Conservation (phyloP, 176 grass and related monocot species). For the Puya raimondii region DNA sequence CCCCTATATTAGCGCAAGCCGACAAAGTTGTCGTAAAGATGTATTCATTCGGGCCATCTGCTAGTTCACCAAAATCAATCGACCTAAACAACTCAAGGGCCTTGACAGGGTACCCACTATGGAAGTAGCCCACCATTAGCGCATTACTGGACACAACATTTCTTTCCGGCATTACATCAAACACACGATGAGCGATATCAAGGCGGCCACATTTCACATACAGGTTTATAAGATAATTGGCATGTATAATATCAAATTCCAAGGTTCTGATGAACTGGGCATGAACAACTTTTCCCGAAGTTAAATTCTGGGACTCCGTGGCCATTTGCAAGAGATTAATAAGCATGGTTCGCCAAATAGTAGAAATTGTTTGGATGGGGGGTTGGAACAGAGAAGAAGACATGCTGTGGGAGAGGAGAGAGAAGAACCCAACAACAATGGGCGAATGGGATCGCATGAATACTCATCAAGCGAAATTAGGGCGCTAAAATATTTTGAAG, state of each 20-base stretch:
- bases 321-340: constrained; percentile 7
- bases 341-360: background rate
- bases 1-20: constrained; percentile 28
- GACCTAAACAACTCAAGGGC: constrained; percentile 39
- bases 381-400: background rate
- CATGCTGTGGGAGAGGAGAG: background rate
- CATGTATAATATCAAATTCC: constrained; percentile 37
- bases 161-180: constrained; percentile 50
- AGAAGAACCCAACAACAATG: background rate
- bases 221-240: constrained; percentile 47
- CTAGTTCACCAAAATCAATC: constrained; percentile 13
- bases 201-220: constrained; percentile 44
- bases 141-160: constrained; percentile 44
- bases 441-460: background rate
- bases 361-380: background rate
- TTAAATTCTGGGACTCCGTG: constrained; percentile 20
- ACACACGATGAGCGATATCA: constrained; percentile 30
- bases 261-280: constrained; percentile 23
- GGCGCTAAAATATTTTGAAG: too few relatives aligned
- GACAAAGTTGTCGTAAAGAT: constrained; percentile 34
- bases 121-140: constrained; percentile 52
- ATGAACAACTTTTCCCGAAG: constrained; percentile 34
- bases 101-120: constrained; percentile 32
- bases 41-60: constrained; percentile 40
- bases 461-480: background rate